These are phyloP conservation scores for Solanum chacoense DNA, from an alignment of 305 asterid species.

Conservation along the genomic window DNA sequence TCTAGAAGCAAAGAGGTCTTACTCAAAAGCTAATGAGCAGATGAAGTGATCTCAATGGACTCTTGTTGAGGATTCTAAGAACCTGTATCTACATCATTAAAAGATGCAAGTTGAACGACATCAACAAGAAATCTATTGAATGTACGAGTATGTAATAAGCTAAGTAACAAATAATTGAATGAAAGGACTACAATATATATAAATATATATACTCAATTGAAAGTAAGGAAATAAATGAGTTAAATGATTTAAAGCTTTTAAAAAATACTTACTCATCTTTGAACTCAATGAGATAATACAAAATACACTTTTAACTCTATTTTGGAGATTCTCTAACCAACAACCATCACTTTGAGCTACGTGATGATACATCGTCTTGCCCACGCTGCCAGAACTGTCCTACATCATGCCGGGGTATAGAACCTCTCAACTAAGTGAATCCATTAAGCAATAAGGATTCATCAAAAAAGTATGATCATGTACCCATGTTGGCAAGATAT, in stretches of 20 bases:
- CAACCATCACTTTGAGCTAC: neutral
- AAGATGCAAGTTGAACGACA: neutral
- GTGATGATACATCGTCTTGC: neutral
- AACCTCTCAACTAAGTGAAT: neutral
- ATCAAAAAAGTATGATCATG: neutral
- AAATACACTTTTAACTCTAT: neutral
- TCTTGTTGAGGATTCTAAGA: neutral
- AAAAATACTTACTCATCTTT: neutral
- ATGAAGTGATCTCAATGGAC: neutral
- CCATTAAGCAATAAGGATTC: neutral
- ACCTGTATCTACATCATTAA: neutral
- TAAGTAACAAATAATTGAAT: neutral
- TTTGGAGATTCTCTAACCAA: neutral
- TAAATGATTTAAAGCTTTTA: neutral
- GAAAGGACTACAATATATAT: neutral
- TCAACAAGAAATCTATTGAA: neutral
- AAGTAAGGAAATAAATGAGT: neutral
- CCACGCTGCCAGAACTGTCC: neutral
- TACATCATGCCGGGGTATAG: neutral
- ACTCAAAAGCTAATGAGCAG: neutral
- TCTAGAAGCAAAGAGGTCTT: neutral
- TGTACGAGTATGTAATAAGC: neutral
- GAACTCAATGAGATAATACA: neutral
- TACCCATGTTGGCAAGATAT: neutral
- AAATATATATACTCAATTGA: neutral